Base-by-base conservation (phyloP, 202 grass and related monocot genomes). In the Schoenoplectus tabernaemontani region DNA sequence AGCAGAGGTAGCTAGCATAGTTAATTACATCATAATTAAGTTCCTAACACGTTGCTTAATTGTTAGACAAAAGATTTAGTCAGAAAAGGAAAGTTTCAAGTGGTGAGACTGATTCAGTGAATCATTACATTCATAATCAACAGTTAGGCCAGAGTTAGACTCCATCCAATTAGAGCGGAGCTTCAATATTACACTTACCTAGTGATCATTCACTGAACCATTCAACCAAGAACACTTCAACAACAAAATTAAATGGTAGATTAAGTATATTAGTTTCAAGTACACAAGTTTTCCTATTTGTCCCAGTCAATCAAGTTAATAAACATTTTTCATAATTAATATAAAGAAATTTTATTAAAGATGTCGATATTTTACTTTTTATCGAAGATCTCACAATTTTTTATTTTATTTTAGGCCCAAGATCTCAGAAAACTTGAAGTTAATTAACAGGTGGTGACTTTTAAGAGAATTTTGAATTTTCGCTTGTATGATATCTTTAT, bases 121-220 rank as follows among this genome's bases (percentile, higher is more conserved):
- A 51, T 51, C 13, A 51, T 72, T 51, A 54, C 13, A 13, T 13
- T 74, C 46, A 10, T 51, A 74, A 74, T 74, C 46, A 74, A 74
- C 7, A 1, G 26, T 74, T 74, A 54, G 46, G 70, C 70, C 26
- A 61, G 9, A 61, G 12, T 24, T 17, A 61, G 57, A 78, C 38
- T 3, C 5, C 12, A 78, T 78, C 76, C 36, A 62, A 78, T 78
- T 26, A 30, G 6, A 78, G 32, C 1, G 20, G 75, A 23, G 54
- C 56, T 78, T 78, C 56, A 38, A 37, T 9, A 2, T 78, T 78
- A 61, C 56, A 44, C 4, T 60, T 42, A 32, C 42, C n/a, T 17
- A 42, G 4, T 78, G 75, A 59, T n/a, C n/a, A n/a, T n/a, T 7
- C 50, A 57, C 50, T 78, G 54, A 78, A 78, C 53, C 75, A 34